Percentiles rank a stretch among this genome's conserved stretches.
These are phyloP conservation scores for Cardamine occulta DNA, from an alignment of 345 rosid genomes.

Conservation along the genomic window DNA sequence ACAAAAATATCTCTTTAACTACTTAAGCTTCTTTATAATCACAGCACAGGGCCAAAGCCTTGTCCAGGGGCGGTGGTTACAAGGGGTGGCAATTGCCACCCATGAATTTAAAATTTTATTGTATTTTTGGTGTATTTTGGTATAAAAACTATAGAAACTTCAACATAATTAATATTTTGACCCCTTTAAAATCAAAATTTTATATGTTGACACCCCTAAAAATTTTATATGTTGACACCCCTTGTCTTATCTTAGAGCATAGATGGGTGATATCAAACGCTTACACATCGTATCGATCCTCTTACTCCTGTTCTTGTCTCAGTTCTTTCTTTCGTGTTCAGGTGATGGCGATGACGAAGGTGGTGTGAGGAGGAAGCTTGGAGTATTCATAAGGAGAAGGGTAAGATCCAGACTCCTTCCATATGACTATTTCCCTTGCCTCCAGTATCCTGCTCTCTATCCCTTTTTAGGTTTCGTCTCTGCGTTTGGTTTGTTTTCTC, in stretches of 20 bases:
- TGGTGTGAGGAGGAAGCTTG: conserved; percentile 35
- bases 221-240: no score
- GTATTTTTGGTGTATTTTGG: no score
- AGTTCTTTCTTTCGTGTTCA: conserved; percentile 35
- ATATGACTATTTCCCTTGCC: conserved; percentile 21
- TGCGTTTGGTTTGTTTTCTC: background rate
- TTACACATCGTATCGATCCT: conserved; percentile 20
- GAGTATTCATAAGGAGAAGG: conserved; percentile 31
- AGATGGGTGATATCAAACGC: conserved; percentile 34
- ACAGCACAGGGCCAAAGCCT: conserved; percentile 6
- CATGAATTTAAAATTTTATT: no score
- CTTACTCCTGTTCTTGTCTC: conserved; percentile 33
- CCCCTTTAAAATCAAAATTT: no score
- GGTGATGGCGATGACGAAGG: conserved; percentile 19
- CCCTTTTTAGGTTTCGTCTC: conserved; percentile 11
- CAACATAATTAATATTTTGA: no score
- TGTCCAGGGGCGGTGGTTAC: no score
- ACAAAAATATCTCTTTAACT: background rate
- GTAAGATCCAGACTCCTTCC: background rate
- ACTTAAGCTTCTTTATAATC: conserved; percentile 22
- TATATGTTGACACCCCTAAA: no score
- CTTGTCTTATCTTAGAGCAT: conserved; percentile 12
- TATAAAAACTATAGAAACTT: no score
- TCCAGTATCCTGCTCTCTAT: conserved; percentile 15
- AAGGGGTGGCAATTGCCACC: no score